Percentiles rank a stretch among this genome's conserved stretches.
Conservation (phyloP, 441 rosid genomes). For the Sinapis alba region DNA sequence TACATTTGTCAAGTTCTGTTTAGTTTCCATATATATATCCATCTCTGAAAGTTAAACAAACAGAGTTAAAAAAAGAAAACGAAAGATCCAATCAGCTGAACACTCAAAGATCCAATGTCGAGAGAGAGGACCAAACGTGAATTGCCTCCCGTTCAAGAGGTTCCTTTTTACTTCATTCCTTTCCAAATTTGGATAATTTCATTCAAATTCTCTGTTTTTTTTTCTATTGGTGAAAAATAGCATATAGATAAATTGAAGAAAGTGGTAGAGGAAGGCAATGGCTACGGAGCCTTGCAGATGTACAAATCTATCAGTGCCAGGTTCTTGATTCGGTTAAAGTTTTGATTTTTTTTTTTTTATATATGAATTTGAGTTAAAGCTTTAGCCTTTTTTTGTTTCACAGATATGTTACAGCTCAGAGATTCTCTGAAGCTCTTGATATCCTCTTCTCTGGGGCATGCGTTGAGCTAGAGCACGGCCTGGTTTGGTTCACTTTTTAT, state of each 20-base stretch:
- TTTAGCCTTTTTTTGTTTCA: constrained; percentile 1
- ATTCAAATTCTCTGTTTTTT: not conserved
- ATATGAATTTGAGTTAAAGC: constrained; percentile 11
- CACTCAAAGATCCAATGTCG: constrained; percentile 51
- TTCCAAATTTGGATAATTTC: not conserved
- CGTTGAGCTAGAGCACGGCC: constrained; percentile 69
- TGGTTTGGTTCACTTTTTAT: constrained; percentile 53
- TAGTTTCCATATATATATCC: constrained; percentile 2
- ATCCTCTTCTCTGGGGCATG: constrained; percentile 85
- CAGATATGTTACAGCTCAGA: constrained; percentile 77
- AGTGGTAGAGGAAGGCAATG: constrained; percentile 71
- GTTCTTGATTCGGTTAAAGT: constrained; percentile 36
- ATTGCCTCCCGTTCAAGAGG: constrained; percentile 85
- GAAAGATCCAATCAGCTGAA: not conserved
- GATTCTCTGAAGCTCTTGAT: constrained; percentile 84
- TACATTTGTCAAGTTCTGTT: not conserved
- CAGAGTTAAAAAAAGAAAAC: not conserved
- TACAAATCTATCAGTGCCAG: constrained; percentile 85
- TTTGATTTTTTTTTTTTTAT: not conserved
- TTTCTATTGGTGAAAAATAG: constrained; percentile 50
- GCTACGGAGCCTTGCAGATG: constrained; percentile 97
- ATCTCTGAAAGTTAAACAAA: not conserved
- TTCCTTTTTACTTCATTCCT: constrained; percentile 12
- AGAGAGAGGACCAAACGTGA: constrained; percentile 60
- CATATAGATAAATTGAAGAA: constrained; percentile 82